These are phyloP conservation scores for Suhomyces maxii DNA, from an alignment of 1,139 yeast genomes.

Conservation along the genomic window DNA sequence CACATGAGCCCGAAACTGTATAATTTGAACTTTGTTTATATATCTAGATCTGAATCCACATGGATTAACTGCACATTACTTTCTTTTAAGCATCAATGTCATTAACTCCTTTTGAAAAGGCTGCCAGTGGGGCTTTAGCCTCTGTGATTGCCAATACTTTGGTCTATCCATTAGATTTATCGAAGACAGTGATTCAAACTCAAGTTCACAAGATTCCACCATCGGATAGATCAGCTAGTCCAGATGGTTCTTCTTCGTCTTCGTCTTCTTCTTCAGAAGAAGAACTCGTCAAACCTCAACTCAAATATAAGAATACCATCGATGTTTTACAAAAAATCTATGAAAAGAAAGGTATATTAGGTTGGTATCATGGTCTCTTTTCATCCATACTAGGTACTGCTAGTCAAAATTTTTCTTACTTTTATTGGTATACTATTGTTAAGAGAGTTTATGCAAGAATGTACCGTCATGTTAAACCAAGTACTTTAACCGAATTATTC, in stretches of 20 bases:
- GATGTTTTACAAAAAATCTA: slow-evolving; percentile 67
- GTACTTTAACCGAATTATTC: slow-evolving; percentile 70
- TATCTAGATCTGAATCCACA: not conserved
- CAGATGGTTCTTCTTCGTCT: slow-evolving; percentile 1
- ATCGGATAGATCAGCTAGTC: slow-evolving; percentile 12
- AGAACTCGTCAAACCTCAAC: slow-evolving; percentile 20
- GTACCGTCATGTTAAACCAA: slow-evolving; percentile 40
- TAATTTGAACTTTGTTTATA: not conserved
- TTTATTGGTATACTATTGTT: slow-evolving; percentile 82
- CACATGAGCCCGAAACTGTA: not conserved
- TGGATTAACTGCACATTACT: not conserved
- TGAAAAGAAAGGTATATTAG: slow-evolving; percentile 59
- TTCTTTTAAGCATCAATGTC: slow-evolving; percentile 27
- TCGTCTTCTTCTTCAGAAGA: too few relatives aligned
- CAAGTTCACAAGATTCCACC: slow-evolving; percentile 41
- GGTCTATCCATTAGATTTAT: slow-evolving; percentile 72
- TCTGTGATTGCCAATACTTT: slow-evolving; percentile 80
- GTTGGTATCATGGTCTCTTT: slow-evolving; percentile 73
- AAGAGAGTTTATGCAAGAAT: slow-evolving; percentile 56
- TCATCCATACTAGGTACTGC: slow-evolving; percentile 75
- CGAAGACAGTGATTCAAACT: slow-evolving; percentile 74
- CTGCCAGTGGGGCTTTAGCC: slow-evolving; percentile 83
- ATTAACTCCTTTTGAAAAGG: slow-evolving; percentile 64
- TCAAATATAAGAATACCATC: slow-evolving; percentile 55
- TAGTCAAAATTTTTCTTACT: slow-evolving; percentile 79